phyloP scores from a whole-genome alignment of 768 basidiomycete genomes.

The Hirschioporus abietinus region DNA sequence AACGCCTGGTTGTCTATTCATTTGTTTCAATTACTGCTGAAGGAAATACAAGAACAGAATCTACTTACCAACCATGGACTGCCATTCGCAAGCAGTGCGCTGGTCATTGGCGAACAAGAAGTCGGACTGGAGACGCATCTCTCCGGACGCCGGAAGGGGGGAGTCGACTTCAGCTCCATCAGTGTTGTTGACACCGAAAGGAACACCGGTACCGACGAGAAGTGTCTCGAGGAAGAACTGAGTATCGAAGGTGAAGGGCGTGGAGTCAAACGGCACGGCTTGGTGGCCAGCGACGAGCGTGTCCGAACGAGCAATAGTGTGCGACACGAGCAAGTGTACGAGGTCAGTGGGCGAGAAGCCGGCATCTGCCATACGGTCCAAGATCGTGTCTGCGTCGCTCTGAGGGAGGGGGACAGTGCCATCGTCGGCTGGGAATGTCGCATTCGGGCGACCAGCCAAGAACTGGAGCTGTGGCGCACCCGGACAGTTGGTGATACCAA shows the following conservation, averaged over 20 bases:
- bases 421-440: conserved; percentile 14
- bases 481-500: conserved; percentile 19
- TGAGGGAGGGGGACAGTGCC: conserved; percentile 18
- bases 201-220: conserved; percentile 18
- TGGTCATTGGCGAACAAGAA: conserved; percentile 26
- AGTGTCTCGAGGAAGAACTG: conserved; percentile 22
- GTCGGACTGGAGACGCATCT: conserved; percentile 29
- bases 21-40: not conserved
- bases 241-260: conserved; percentile 16
- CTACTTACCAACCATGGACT: conserved; percentile 30
- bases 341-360: conserved; percentile 21
- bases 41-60: not conserved
- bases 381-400: conserved; percentile 18
- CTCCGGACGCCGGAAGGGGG: conserved; percentile 28
- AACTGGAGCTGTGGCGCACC: conserved; percentile 20
- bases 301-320: conserved; percentile 22
- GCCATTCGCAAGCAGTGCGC: conserved; percentile 46
- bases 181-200: conserved; percentile 22
- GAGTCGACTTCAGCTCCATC: conserved; percentile 32
- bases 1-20: not conserved
- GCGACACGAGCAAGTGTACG: conserved; percentile 21
- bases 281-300: conserved; percentile 20
- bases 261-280: conserved; percentile 22
- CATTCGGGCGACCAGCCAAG: conserved; percentile 14
- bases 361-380: conserved; percentile 20